Evolutionary conservation across 116 monocot species (phyloP).

Genomic region (Thalassia testudinum): DNA sequence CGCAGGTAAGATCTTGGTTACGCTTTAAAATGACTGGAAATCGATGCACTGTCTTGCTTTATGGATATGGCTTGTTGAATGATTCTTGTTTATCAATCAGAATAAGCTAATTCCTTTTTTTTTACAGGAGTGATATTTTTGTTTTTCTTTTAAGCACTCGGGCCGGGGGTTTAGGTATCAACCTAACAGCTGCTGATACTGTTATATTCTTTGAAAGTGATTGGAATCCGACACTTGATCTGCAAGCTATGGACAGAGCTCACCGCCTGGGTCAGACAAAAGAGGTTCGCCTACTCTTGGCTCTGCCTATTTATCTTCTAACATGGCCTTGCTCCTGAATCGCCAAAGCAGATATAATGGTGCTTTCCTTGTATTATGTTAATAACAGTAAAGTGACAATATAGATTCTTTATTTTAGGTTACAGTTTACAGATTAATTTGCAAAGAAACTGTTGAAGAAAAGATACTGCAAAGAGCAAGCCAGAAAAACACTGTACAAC

Average conservation of each 20-base stretch:
- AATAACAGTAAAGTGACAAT: no score
- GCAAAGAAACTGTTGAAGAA: conserved; percentile 97
- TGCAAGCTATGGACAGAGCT: conserved; percentile 98
- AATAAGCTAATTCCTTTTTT: no score
- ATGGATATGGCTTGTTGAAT: no score
- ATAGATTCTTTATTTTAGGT: conserved; percentile 31
- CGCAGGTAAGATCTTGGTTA: conserved; percentile 21
- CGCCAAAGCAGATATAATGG: no score
- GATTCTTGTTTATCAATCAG: no score
- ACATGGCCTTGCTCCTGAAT: no score
- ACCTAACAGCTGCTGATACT: conserved; percentile 96
- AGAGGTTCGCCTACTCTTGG: conserved; percentile 27
- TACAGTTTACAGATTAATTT: conserved; percentile 91
- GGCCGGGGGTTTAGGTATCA: conserved; percentile 97
- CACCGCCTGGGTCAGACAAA: conserved; percentile 93
- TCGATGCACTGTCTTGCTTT: no score
- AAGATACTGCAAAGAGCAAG: conserved; percentile 95
- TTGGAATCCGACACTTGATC: conserved; percentile 96
- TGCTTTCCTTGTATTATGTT: no score
- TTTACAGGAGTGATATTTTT: conserved; percentile 82
- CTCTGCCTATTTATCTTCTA: no score
- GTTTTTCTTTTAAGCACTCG: conserved; percentile 96
- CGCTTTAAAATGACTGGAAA: neutral
- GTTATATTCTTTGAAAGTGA: conserved; percentile 99
- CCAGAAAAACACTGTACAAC: conserved; percentile 96